Percentiles rank a stretch among this genome's conserved stretches.
phyloP scores from a whole-genome alignment of 257 asterid genomes.

The Penstemon newberryi region DNA sequence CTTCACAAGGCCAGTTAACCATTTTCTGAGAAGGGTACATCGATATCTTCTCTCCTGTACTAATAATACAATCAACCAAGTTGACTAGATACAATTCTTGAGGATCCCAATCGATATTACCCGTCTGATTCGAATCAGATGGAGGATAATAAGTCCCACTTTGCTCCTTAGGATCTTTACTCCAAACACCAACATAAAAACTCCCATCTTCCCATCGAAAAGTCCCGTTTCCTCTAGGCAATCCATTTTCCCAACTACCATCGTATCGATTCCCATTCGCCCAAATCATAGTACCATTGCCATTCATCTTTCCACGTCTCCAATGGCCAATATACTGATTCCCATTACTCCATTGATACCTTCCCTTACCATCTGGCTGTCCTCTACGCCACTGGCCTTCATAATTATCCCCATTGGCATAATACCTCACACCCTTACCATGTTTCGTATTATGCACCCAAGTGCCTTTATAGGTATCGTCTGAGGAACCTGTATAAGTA shows the following conservation, averaged over 20 bases:
- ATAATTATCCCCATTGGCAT: constrained; percentile 70
- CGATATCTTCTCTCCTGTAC: constrained; percentile 54
- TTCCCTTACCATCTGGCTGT: constrained; percentile 67
- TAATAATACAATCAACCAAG: constrained; percentile 48
- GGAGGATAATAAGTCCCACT: constrained; percentile 85
- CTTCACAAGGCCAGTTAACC: constrained; percentile 61
- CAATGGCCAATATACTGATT: constrained; percentile 76
- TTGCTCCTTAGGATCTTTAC: constrained; percentile 61
- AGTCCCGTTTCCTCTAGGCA: constrained; percentile 80
- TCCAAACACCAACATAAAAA: constrained; percentile 86
- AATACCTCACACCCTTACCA: constrained; percentile 64
- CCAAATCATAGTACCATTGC: constrained; percentile 77
- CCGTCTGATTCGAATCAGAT: constrained; percentile 36
- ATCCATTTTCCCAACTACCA: constrained; percentile 77
- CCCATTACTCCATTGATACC: constrained; percentile 78
- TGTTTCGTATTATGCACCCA: constrained; percentile 73
- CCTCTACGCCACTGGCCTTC: constrained; percentile 76
- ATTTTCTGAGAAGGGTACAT: constrained; percentile 66
- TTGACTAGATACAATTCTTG: constrained; percentile 48
- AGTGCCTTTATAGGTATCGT: constrained; percentile 62
- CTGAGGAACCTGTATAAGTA: constrained; percentile 58
- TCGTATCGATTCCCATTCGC: constrained; percentile 69
- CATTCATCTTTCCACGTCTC: constrained; percentile 75
- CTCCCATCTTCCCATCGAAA: constrained; percentile 81
- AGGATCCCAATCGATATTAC: constrained; percentile 71